Percentiles rank a stretch among this genome's conserved stretches.
phyloP scores from a whole-genome alignment of 257 asterid species.

The Przewalskia tangutica region DNA sequence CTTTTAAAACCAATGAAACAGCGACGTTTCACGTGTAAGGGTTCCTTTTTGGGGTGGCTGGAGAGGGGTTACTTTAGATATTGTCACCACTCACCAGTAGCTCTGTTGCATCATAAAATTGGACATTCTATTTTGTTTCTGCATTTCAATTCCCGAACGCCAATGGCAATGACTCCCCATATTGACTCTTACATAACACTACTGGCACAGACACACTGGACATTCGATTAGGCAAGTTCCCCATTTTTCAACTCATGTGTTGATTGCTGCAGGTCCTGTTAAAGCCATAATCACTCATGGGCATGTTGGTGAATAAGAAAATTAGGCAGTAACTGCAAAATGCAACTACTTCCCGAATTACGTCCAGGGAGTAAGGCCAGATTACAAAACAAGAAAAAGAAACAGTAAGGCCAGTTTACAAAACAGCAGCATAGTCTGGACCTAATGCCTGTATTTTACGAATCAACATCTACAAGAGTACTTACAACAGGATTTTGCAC shows the following conservation, averaged over 20 bases:
- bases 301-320: background rate
- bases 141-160: background rate
- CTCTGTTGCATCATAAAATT: background rate
- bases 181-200: too few species aligned
- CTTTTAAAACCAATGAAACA: too few species aligned
- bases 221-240: background rate
- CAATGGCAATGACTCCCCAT: background rate
- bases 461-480: constrained; percentile 8
- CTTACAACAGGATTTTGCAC: constrained; percentile 16
- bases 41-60: background rate
- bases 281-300: background rate
- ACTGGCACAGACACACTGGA: too few species aligned
- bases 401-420: background rate
- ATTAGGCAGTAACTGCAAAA: background rate
- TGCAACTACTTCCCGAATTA: background rate
- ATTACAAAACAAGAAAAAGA: background rate
- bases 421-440: background rate
- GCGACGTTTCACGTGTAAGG: background rate
- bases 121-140: background rate
- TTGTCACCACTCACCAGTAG: background rate
- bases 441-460: background rate
- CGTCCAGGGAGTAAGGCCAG: background rate
- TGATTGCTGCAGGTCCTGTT: background rate
- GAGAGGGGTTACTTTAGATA: too few species aligned
- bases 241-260: background rate